A percentile compares a stretch with the other conserved stretches of the same genome.
Conservation (phyloP, 257 asterid genomes). For the Prunella vulgaris region DNA sequence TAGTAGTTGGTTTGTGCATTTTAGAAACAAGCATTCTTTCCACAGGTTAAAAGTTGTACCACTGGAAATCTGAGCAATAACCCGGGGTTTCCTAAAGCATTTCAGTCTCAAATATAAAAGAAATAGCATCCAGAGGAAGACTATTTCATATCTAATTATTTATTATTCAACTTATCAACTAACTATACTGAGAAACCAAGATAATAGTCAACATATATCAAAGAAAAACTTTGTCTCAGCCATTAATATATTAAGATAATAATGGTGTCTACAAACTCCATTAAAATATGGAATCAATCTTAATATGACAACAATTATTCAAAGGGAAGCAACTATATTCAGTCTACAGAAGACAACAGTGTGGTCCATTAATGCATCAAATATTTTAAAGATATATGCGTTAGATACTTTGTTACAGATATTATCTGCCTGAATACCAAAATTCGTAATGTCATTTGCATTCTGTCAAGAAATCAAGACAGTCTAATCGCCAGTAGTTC, state of each 20-base stretch:
- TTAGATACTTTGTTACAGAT: neutral
- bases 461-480: constrained; percentile 17
- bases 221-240: neutral
- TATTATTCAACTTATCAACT: neutral
- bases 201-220: neutral
- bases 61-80: neutral
- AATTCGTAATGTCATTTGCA: neutral
- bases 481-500: neutral
- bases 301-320: neutral
- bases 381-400: neutral
- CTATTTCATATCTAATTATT: too few species aligned
- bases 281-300: constrained; percentile 1
- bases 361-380: constrained; percentile 3
- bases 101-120: constrained; percentile 9
- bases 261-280: neutral
- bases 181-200: neutral
- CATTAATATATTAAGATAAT: constrained; percentile 4
- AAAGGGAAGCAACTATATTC: constrained; percentile 4
- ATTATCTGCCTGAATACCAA: neutral
- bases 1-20: constrained; percentile 7
- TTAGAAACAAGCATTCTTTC: neutral
- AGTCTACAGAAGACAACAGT: neutral
- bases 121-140: constrained; percentile 10
- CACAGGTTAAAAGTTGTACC: neutral
- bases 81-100: neutral